phyloP scores from a whole-genome alignment of 768 basidiomycete genomes.

The Chiua virens region DNA sequence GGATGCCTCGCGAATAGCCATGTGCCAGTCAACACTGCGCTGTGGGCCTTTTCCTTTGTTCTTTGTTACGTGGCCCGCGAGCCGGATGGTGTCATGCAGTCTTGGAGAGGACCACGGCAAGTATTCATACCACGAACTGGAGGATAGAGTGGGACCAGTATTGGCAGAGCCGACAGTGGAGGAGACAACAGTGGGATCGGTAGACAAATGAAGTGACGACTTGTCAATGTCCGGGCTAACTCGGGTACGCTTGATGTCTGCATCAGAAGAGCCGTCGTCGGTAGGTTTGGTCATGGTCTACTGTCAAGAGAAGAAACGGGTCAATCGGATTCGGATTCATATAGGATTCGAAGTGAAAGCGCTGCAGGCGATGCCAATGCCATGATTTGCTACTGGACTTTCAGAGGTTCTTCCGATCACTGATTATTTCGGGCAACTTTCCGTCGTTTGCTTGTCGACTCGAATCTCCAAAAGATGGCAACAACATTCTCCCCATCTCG shows the following conservation, averaged over 20 bases:
- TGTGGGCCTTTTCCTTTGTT: slow-evolving; percentile 26
- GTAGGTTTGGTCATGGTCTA: slow-evolving; percentile 26
- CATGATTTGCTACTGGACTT: too few species aligned
- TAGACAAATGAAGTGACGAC: not conserved
- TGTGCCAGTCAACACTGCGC: slow-evolving; percentile 19
- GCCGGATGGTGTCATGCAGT: not conserved
- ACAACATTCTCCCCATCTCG: too few species aligned
- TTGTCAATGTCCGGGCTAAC: not conserved
- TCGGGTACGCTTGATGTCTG: slow-evolving; percentile 10
- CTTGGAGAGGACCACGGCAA: not conserved
- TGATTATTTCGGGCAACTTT: too few species aligned
- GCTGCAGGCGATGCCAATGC: not conserved
- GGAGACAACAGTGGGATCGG: not conserved
- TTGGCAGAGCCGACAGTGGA: not conserved
- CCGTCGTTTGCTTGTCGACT: too few species aligned
- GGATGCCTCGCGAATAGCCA: slow-evolving; percentile 12
- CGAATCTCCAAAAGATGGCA: too few species aligned
- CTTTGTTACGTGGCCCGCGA: not conserved
- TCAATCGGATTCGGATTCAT: slow-evolving; percentile 17
- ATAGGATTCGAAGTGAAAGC: slow-evolving; percentile 7
- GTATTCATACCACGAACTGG: not conserved
- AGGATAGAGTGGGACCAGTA: not conserved
- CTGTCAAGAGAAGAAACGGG: slow-evolving; percentile 8
- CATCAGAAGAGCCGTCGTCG: slow-evolving; percentile 34
- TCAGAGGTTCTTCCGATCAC: too few species aligned